Percentiles rank a stretch among this genome's conserved stretches.
These are phyloP conservation scores for Mantamonas sphyraenae DNA, from an alignment of 78 protist genomes.

Conservation along the genomic window DNA sequence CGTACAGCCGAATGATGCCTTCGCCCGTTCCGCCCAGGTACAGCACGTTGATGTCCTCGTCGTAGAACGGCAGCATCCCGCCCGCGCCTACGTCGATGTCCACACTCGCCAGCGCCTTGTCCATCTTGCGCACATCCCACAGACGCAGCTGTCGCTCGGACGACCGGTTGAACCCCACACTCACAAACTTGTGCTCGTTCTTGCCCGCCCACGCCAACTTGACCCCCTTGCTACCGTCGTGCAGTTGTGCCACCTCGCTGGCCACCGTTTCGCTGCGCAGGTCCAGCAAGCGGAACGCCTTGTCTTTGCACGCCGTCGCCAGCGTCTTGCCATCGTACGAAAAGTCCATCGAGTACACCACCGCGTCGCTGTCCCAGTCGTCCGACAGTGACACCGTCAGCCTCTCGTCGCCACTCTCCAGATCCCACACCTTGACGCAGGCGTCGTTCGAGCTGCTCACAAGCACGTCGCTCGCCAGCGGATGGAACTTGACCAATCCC, in stretches of 20 bases:
- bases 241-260: too few relatives aligned
- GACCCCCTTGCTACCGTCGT: slow-evolving; percentile 35
- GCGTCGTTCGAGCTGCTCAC: slow-evolving; percentile 44
- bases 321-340: slow-evolving; percentile 75
- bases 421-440: slow-evolving; percentile 84
- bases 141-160: slow-evolving; percentile 31
- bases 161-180: slow-evolving; percentile 38
- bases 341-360: slow-evolving; percentile 66
- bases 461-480: slow-evolving; percentile 29
- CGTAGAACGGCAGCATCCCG: slow-evolving; percentile 23
- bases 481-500: slow-evolving; percentile 8
- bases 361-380: slow-evolving; percentile 45
- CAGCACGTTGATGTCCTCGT: slow-evolving; percentile 28
- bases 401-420: slow-evolving; percentile 53
- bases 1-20: slow-evolving; percentile 30
- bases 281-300: slow-evolving; percentile 82
- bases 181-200: slow-evolving; percentile 15
- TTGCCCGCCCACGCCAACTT: slow-evolving; percentile 23
- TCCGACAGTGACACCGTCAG: too few relatives aligned
- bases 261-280: slow-evolving; percentile 42
- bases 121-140: slow-evolving; percentile 22
- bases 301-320: slow-evolving; percentile 82
- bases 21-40: slow-evolving; percentile 38
- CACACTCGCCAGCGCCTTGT: neutral
- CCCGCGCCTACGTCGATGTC: slow-evolving; percentile 11